Evolutionary conservation across 1,284 basidiomycete genomes (phyloP), one percentile per base, ranked within the genome.

Genomic region (Earliella scabrosa): DNA sequence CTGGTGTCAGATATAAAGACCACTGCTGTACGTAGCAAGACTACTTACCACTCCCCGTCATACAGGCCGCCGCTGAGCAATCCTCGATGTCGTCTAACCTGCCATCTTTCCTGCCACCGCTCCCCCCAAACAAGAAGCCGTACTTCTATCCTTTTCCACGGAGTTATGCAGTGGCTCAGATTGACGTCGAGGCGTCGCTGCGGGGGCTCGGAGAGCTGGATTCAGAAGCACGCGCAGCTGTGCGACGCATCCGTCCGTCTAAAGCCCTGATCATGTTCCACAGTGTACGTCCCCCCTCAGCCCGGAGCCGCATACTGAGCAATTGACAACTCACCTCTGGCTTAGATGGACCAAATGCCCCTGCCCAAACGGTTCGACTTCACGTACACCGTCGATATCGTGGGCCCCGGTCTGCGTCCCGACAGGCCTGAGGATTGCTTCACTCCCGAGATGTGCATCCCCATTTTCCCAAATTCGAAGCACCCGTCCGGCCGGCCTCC

Each of bases 391-490:
- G 23, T 43, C 10, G 23, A 26, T n/a, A 26, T 43, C 10, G 45
- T 58, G 9, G 56, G 36, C 8, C 35, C 38, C 26, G 18, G 35
- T 3, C 48, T 54, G 9, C 51, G 43, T 16, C 43, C 36, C 14
- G 31, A 36, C n/a, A 41, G 50, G 7, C 29, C 29, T 13, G 29
- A 31, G 13, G 29, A 31, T 14, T 21, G 50, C 20, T 21, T 43
- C 46, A 52, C 52, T 0, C 1, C 53, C 6, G 53, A 59, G 13
- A 53, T 59, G 58, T 51, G 40, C 43, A 34, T 40, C 11, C 53
- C 58, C 11, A 52, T 55, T 24, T 51, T 34, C 18, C 58, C 58
- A 4, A 50, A 45, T 38, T 43, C 36, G 7, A 16, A 18, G 9
- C 49, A 59, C 26, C 45, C 52, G 2, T n/a, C 29, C 2, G 31